Evolutionary conservation across 805 yeast genomes (phyloP), one percentile per base, ranked within the genome.

Genomic region (Candida tallmaniae): DNA sequence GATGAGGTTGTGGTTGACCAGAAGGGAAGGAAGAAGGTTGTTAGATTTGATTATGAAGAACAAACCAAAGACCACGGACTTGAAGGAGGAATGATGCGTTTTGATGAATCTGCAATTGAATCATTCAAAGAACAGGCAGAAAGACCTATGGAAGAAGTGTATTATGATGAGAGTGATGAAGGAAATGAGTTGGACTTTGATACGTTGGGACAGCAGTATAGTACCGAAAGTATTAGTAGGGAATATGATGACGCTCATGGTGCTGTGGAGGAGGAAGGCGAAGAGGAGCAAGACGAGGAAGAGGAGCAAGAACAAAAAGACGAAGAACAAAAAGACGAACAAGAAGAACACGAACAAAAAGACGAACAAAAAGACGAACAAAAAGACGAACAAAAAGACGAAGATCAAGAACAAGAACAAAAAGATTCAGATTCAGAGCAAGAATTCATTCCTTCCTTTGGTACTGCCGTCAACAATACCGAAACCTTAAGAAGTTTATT

Each of bases 401-500:
- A 20, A 12, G 18, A 33, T 11, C 60, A 38, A 8, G 38, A 30
- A 13, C 21, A 28, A 13, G 30, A 28, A 19, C 12, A 14, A 29
- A 31, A 26, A 30, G 31, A 28, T 6, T 19, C 21, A 5, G 30
- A 28, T 6, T 28, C 44, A 1, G 56, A 62, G 16, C 72, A 68
- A 3, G 78, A 76, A 38, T 74, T 74, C 43, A 58, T 76, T 27
- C 84, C 85, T 7, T 63, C 68, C 0, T 78, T 78, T 49, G 76
- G 76, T 1, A 14, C 16, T 4, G 4, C 23, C 5, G 16, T 4
- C n/a, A 27, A 22, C 10, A 49, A 47, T 22, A 80, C 88, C 0
- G 89, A 82, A 44, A 68, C 72, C 0, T 67, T 83, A 32, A 73
- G 90, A 52, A 58, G 74, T 0, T 60, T 83, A 26, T 74, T 83